Evolutionary conservation across 768 basidiomycete species (phyloP), one percentile per base, ranked within the genome.

Genomic region (Phaeolepiota aurea): DNA sequence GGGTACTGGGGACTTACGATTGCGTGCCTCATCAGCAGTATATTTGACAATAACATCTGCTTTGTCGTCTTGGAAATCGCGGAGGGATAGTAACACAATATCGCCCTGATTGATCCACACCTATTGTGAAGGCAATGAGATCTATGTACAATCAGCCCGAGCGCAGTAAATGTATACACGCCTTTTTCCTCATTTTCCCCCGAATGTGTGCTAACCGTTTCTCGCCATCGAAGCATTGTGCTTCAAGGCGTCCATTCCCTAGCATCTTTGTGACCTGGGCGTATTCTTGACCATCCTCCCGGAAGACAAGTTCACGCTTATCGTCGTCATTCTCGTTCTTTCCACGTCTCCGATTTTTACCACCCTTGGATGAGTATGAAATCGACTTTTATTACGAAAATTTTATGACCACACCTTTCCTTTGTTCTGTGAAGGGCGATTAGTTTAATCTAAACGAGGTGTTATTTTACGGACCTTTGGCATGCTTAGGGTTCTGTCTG

Each of bases 101-200:
- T 97, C 94, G 54, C 94, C 94, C 54, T 96, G 90, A 59, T 94
- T 96, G 58, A 98, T 98, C 94, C 94, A 98, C 55, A 98, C 92
- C 93, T 97, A 38, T 14, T n/a, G 33, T 14, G 18, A 14, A n/a
- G n/a, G n/a, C n/a, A n/a, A n/a, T n/a, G n/a, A n/a, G n/a, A n/a
- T n/a, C n/a, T n/a, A n/a, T n/a, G n/a, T n/a, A n/a, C n/a, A n/a
- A n/a, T n/a, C n/a, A n/a, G n/a, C n/a, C n/a, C n/a, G n/a, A n/a
- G n/a, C n/a, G n/a, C n/a, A n/a, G n/a, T n/a, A n/a, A n/a, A n/a
- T n/a, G n/a, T n/a, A n/a, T n/a, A 62, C 77, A 46, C 50, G 85
- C 94, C 86, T 99, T 99, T 69, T 98, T 99, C 53, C 96, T 70
- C 94, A 99, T 93, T 70, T 97, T 97, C 28, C 96, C 96, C 65